phyloP scores from a whole-genome alignment of 179 eudicot genomes.

The Silene vulgaris region DNA sequence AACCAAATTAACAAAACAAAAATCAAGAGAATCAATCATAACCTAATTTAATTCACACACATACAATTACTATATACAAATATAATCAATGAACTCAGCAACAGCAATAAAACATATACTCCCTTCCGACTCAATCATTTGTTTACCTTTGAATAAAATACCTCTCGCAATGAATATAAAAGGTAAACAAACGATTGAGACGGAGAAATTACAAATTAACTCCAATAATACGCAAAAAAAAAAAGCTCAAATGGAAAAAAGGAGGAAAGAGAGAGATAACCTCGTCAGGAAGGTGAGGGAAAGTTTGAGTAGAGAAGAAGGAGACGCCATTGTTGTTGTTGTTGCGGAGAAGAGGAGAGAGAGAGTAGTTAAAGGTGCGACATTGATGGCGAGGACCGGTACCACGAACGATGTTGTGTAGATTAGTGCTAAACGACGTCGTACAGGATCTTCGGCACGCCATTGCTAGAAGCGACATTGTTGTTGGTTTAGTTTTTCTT shows the following conservation, averaged over 20 bases:
- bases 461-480: slow-evolving; percentile 14
- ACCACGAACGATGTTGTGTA: not conserved
- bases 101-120: too few species aligned
- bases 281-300: slow-evolving; percentile 23
- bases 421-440: slow-evolving; percentile 2
- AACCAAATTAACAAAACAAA: not conserved
- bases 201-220: not conserved
- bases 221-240: not conserved
- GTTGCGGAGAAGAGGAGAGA: slow-evolving; percentile 8
- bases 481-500: not conserved
- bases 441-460: slow-evolving; percentile 13
- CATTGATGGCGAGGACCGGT: not conserved
- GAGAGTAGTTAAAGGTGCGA: not conserved
- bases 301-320: slow-evolving; percentile 1
- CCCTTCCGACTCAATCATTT: too few species aligned
- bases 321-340: slow-evolving; percentile 4
- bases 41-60: not conserved
- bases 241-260: not conserved
- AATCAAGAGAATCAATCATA: not conserved
- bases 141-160: too few species aligned
- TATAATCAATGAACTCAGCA: not conserved
- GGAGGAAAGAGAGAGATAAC: not conserved
- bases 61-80: not conserved
- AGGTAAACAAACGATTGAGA: too few species aligned
- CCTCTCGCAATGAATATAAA: too few species aligned